These are phyloP conservation scores for Blastomyces gilchristii DNA, from an alignment of 2,329 filamentous ascomycete genomes.

Conservation along the genomic window DNA sequence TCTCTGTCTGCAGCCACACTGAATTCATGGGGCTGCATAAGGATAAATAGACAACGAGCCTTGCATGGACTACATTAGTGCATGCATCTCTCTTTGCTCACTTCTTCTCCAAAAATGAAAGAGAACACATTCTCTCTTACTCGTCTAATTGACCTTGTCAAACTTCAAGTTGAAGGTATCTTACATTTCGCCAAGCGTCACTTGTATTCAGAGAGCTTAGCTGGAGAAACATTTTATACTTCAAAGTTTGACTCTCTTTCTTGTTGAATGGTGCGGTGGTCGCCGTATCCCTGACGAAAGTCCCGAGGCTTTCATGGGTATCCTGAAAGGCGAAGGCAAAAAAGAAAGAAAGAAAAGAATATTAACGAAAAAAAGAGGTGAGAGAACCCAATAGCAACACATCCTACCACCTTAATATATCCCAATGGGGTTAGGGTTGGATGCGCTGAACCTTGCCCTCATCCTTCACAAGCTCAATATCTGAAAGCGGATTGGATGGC, in stretches of 20 bases:
- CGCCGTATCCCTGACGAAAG: background rate
- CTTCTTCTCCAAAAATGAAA: background rate
- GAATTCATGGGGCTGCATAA: background rate
- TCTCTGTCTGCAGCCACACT: background rate
- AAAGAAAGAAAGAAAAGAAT: background rate
- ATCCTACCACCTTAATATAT: background rate
- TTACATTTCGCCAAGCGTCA: background rate
- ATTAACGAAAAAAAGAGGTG: background rate
- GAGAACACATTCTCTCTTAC: background rate
- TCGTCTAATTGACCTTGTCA: background rate
- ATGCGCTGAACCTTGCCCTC: background rate
- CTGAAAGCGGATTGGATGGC: background rate
- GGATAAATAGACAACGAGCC: background rate
- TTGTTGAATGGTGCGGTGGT: background rate
- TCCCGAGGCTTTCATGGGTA: background rate
- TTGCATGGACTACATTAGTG: background rate
- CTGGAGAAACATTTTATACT: background rate
- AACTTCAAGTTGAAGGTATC: background rate
- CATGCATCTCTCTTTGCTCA: background rate
- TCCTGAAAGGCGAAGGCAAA: background rate
- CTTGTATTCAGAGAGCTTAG: background rate
- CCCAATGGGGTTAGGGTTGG: background rate
- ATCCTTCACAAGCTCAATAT: background rate
- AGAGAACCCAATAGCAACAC: no score
- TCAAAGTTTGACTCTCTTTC: background rate